Evolutionary conservation across 2,329 filamentous ascomycete genomes (phyloP), one percentile per base, ranked within the genome.

Genomic region (Pseudogymnoascus sp.): DNA sequence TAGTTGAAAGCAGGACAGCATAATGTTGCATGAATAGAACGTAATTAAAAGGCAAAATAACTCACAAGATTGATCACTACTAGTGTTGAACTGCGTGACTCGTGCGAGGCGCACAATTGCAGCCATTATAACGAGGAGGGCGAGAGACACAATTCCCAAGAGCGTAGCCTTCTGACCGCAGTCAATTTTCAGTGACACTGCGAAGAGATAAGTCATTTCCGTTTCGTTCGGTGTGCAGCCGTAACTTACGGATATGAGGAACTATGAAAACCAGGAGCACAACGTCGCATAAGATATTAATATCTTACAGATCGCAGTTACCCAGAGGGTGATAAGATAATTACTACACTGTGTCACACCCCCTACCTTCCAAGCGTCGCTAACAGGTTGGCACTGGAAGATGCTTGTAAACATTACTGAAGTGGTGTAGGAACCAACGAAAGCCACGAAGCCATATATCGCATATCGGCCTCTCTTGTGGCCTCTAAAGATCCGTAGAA

Each of bases 241-340:
- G 11, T 14, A 15, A 62, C 64, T 30, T 62, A 66, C 64, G 20
- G 25, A 67, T 60, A 25, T 61, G 36, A 36, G 64, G 66, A 35
- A 67, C 59, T 3, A 63, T 64, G 60, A 66, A 67, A 28, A 41
- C 36, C 60, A 67, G 61, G 14, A 67, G 47, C n/a, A 59, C 9
- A 7, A 67, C 22, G 60, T 67, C 65, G 22, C 50, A 60, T 9
- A 61, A n/a, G 7, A 67, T 63, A 38, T n/a, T n/a, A n/a, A n/a
- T n/a, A n/a, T n/a, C n/a, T 65, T 66, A 35, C 57, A 62, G 15
- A 61, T 43, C 6, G 59, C 60, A 41, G 58, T 62, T 1, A 61
- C 57, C 30, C 61, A 57, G 9, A 63, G 47, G n/a, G 22, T 61
- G 4, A 62, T 61, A 57, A 58, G 35, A 9, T 60, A 15, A 5